Evolutionary conservation across 1,284 basidiomycete genomes (phyloP).

Genomic region (Agaricales sp.): DNA sequence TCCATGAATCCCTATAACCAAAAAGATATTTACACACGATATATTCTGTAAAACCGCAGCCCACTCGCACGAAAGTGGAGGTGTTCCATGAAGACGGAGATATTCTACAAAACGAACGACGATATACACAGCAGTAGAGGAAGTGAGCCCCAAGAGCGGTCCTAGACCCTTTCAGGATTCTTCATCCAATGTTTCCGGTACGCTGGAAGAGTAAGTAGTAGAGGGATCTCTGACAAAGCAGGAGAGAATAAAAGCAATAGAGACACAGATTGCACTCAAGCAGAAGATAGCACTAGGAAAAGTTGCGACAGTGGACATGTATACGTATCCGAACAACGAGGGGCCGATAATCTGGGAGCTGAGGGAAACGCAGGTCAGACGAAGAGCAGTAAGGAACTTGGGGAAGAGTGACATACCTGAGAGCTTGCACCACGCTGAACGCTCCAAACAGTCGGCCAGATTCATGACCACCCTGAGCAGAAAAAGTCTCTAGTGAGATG

Average conservation of each 20-base stretch:
- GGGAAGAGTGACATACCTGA: constrained; percentile 37
- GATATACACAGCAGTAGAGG: no score
- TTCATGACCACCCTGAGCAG: constrained; percentile 37
- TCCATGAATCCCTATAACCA: no score
- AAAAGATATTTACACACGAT: no score
- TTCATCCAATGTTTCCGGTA: no score
- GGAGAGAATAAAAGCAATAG: constrained; percentile 22
- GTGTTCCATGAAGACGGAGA: no score
- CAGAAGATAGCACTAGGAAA: constrained; percentile 37
- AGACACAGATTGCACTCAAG: constrained; percentile 17
- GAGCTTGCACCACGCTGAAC: constrained; percentile 54
- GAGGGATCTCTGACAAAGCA: constrained; percentile 20
- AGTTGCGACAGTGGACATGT: constrained; percentile 32
- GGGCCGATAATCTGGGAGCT: constrained; percentile 38
- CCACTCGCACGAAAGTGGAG: no score
- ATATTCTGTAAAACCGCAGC: no score
- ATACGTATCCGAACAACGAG: constrained; percentile 37
- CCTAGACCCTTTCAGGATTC: no score
- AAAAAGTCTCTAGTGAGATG: constrained; percentile 54
- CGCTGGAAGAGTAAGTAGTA: no score
- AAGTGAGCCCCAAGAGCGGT: no score
- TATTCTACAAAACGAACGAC: no score
- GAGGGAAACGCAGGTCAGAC: no score
- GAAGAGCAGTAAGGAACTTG: constrained; percentile 4
- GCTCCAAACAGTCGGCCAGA: constrained; percentile 62